These are phyloP conservation scores for Psilocybe cyanescens DNA, from an alignment of 768 basidiomycete genomes.

Conservation along the genomic window DNA sequence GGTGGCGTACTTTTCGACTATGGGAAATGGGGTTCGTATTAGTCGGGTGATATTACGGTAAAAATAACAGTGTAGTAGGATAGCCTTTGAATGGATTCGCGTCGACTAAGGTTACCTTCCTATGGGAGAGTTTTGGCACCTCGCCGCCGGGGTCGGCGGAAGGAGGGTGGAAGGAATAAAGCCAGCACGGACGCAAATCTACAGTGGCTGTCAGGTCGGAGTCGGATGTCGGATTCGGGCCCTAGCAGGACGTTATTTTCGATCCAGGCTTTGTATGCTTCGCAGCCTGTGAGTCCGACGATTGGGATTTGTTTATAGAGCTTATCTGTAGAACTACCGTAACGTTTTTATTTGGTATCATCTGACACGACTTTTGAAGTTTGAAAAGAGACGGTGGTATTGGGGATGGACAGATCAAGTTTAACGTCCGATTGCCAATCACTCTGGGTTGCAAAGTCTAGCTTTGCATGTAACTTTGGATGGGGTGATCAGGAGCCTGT, in stretches of 20 bases:
- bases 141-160: constrained; percentile 5
- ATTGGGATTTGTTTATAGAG: neutral
- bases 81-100: neutral
- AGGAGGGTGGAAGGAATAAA: neutral
- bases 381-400: no score
- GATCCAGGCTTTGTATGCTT: neutral
- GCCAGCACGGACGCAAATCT: neutral
- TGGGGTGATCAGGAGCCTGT: no score
- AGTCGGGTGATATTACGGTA: neutral
- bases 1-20: neutral
- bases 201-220: neutral
- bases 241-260: neutral
- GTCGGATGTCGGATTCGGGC: neutral
- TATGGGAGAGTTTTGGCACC: neutral
- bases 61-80: neutral
- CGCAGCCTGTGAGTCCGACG: neutral
- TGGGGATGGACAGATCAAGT: no score
- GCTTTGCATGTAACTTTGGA: no score
- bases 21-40: neutral
- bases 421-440: no score
- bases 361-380: no score
- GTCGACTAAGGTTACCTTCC: neutral
- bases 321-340: neutral
- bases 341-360: neutral
- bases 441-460: no score